Evolutionary conservation across 2,329 filamentous ascomycete species (phyloP), one percentile per base, ranked within the genome.

Genomic region (Microcera coccophila): DNA sequence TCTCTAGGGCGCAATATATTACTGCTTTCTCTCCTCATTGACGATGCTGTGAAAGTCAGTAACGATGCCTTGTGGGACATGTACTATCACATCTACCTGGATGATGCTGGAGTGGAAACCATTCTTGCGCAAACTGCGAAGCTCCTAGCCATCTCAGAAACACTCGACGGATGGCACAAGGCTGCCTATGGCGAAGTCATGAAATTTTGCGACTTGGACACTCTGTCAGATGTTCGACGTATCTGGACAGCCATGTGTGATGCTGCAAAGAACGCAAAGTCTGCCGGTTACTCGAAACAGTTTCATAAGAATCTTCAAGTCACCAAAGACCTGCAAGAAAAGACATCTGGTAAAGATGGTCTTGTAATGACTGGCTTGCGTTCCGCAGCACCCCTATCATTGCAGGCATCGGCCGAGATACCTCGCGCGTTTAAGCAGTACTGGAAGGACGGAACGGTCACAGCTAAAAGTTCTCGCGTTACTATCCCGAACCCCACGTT

Each of bases 1-100:
- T 15, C 4, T 19, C 10, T 31, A 79, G 79, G 76, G 20, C 71
- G 79, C 3, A 82, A 83, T 54, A 56, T 75, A 21, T 48, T 82
- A 3, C 59, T 81, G 1, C 62, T 79, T 22, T 73, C 72, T 1
- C 57, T 81, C 2, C 58, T 82, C 29, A 38, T 75, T 5, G 74
- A 76, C n/a, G 53, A 64, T 20, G 44, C 57, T 5, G 44, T 61
- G 1, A 49, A 48, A 17, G 31, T 58, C 19, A 45, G 54, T 11
- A 38, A 47, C 1, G 57, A 66, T 2, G 39, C 52, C 7, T 59
- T 74, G 3, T 82, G 77, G 77, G 69, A 75, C 43, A 61, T 77
- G 26, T 83, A 78, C 60, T 80, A 80, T 56, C 68, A 81, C 49
- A 52, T 76, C 4, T 69, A 67, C 28, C 47, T 83, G 4, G 65